phyloP scores from a whole-genome alignment of 139 green algal species.

The Picochlorum sp. region DNA sequence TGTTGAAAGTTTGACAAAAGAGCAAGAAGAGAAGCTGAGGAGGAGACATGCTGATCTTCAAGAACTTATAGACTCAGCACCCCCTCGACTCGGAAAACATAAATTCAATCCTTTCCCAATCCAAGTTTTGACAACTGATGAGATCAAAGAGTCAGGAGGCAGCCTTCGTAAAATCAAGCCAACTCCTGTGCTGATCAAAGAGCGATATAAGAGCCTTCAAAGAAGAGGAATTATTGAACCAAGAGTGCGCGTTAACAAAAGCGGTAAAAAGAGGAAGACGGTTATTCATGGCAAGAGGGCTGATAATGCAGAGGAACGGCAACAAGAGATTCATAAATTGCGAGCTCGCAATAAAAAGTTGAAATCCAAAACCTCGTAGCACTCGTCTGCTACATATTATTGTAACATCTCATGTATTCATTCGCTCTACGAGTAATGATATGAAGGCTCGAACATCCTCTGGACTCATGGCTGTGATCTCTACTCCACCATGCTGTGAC shows the following conservation, averaged over 20 bases:
- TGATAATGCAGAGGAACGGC: constrained; percentile 24
- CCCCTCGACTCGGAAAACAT: constrained; percentile 54
- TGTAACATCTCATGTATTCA: not conserved
- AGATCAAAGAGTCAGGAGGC: constrained; percentile 37
- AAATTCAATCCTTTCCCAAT: constrained; percentile 50
- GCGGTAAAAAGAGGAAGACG: constrained; percentile 30
- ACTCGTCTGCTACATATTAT: too few species aligned
- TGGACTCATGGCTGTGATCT: too few species aligned
- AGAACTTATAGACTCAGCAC: constrained; percentile 42
- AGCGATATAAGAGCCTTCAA: constrained; percentile 75
- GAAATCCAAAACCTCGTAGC: constrained; percentile 1
- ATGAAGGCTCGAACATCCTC: too few species aligned
- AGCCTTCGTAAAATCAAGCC: constrained; percentile 51
- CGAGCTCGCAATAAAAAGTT: constrained; percentile 21
- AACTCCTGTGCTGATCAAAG: constrained; percentile 28
- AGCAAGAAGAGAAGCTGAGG: constrained; percentile 18
- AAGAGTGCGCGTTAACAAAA: constrained; percentile 32
- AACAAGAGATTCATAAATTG: constrained; percentile 32
- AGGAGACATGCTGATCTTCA: constrained; percentile 29
- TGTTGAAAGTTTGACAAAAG: constrained; percentile 17
- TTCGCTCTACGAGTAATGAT: not conserved
- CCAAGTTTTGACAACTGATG: constrained; percentile 65
- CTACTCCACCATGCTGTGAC: too few species aligned
- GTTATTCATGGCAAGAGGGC: constrained; percentile 37
- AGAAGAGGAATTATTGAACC: constrained; percentile 70